A percentile compares a stretch with the other conserved stretches of the same genome.
These are phyloP conservation scores for Rhamnella rubrinervis DNA, from an alignment of 331 rosid genomes.

Conservation along the genomic window DNA sequence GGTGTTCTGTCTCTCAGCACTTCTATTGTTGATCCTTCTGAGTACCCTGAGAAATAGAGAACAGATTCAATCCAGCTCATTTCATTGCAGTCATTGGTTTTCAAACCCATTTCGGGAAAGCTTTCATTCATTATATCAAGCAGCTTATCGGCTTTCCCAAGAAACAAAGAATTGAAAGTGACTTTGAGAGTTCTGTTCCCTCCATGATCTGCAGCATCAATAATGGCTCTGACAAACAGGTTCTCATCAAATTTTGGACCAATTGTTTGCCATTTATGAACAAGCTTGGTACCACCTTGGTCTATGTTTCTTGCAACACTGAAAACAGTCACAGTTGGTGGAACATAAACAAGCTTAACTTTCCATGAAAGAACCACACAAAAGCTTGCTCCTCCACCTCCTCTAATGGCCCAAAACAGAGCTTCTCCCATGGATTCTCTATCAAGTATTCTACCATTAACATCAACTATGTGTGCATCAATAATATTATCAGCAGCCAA, in stretches of 20 bases:
- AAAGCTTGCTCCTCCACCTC: conserved; percentile 43
- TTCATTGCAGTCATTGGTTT: neutral
- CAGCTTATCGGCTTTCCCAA: neutral
- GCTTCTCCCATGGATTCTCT: conserved; percentile 45
- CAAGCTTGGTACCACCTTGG: conserved; percentile 12
- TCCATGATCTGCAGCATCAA: neutral
- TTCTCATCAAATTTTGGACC: conserved; percentile 13
- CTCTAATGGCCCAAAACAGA: conserved; percentile 46
- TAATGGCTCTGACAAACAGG: neutral
- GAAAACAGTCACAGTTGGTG: conserved; percentile 31
- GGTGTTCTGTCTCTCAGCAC: neutral
- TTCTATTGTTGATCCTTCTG: neutral
- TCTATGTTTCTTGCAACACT: conserved; percentile 10
- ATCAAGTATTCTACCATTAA: conserved; percentile 32
- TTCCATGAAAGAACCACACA: conserved; percentile 42
- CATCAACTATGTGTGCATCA: conserved; percentile 30
- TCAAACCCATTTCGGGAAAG: conserved; percentile 13
- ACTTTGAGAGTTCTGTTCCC: conserved; percentile 8
- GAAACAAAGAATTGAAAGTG: conserved; percentile 5
- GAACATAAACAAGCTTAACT: conserved; percentile 34
- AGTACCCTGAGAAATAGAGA: neutral
- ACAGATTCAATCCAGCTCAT: conserved; percentile 14
- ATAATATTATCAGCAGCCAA: conserved; percentile 34
- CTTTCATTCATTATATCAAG: neutral
- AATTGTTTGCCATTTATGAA: conserved; percentile 10